A percentile compares a stretch with the other conserved stretches of the same genome.
Evolutionary conservation across 2,329 filamentous ascomycete genomes (phyloP).

Genomic region (Periconia macrospinosa): DNA sequence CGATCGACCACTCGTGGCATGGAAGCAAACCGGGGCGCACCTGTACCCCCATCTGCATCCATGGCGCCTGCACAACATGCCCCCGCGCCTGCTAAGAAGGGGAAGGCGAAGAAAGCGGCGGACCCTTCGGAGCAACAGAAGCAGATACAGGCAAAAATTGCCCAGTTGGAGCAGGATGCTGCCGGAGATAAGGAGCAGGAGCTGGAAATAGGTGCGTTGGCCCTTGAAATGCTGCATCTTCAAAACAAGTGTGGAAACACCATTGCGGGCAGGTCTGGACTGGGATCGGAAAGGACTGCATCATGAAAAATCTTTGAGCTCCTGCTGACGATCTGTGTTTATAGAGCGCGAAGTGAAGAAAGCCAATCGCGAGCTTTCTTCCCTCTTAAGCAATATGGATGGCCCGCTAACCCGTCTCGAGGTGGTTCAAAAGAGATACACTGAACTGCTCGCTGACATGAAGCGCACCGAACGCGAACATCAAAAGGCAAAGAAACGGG

Average conservation of each 20-base stretch:
- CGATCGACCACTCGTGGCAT: slow-evolving; percentile 44
- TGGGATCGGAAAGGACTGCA: not conserved
- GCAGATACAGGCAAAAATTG: slow-evolving; percentile 88
- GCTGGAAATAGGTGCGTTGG: slow-evolving; percentile 78
- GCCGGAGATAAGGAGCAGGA: slow-evolving; percentile 95
- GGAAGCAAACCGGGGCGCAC: slow-evolving; percentile 44
- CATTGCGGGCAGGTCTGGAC: not conserved
- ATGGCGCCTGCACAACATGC: slow-evolving; percentile 51
- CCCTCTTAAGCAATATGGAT: slow-evolving; percentile 84
- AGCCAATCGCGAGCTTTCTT: slow-evolving; percentile 86
- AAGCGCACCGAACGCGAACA: slow-evolving; percentile 93
- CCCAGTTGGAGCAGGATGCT: slow-evolving; percentile 90
- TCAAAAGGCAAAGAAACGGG: slow-evolving; percentile 92
- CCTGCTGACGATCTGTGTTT: slow-evolving; percentile 27
- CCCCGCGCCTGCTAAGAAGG: slow-evolving; percentile 68
- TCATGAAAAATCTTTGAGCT: not conserved
- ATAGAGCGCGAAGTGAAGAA: slow-evolving; percentile 91
- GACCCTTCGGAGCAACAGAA: slow-evolving; percentile 91
- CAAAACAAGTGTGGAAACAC: not conserved
- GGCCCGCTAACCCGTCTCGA: slow-evolving; percentile 91
- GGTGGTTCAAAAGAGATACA: slow-evolving; percentile 84
- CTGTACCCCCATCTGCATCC: slow-evolving; percentile 44
- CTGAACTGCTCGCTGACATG: slow-evolving; percentile 90
- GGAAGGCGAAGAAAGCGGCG: slow-evolving; percentile 79
- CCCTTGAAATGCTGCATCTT: not conserved